Evolutionary conservation across 352 stramenopile species (phyloP), one percentile per base, ranked within the genome.

Genomic region (Aphanomyces euteiches): DNA sequence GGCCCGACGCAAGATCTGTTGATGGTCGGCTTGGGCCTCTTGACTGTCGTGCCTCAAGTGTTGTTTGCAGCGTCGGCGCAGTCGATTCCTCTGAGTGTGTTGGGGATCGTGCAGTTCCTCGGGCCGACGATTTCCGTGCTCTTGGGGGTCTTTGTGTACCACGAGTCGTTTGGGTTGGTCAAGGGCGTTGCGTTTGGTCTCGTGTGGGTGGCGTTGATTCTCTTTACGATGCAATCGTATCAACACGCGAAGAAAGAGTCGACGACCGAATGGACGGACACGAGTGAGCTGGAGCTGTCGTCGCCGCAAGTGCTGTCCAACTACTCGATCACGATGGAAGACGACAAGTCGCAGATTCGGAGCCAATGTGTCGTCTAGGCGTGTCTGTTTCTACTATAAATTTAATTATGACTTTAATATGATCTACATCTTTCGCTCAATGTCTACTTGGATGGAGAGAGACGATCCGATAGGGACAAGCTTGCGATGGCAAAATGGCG

Each of bases 41-140:
- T 58, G 12, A 69, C 61, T 7, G 36, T 69, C 0, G 61, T 61
- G 36, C 61, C 61, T 13, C 43, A 57, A 40, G 12, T 69, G 5
- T 34, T 69, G 34, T 69, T 69, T 59, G 28, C 39, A 7, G 19
- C 39, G 39, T 47, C 61, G 28, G 61, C 61, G 12, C 38, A 59
- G 39, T 37, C 7, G 17, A 47, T 69, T 21, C 61, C 61, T 17
- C 15, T 69, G 21, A 69, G 61, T 39, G 10, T 69, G 19, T 19
- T 69, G 6, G 61, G 61, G 12, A 59, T 69, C 21, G 15, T 69
- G 6, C 34, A 47, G 34, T 69, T 57, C 38, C 5, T 69, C 3
- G 19, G 34, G 15, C 61, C 61, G 48, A 57, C 61, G 5, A 47
- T 69, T 12, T 47, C 34, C 8, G 54, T 69, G 5, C 12, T 45